Evolutionary conservation across 2,329 filamentous ascomycete species (phyloP).

Genomic region (Berkeleyomyces basicola): DNA sequence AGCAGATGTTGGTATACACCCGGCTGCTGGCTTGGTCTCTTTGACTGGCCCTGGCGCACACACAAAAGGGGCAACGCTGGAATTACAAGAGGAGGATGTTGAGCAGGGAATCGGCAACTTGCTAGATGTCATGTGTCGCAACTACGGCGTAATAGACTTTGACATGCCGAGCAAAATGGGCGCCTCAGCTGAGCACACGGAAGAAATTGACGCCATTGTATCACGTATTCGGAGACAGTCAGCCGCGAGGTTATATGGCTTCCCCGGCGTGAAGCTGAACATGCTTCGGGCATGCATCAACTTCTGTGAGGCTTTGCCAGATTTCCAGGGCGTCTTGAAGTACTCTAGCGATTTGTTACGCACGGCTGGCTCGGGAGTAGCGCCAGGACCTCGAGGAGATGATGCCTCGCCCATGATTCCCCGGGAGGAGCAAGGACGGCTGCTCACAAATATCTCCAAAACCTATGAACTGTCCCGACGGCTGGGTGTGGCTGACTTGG

Average conservation of each 20-base stretch:
- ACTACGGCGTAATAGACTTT: conserved; percentile 45
- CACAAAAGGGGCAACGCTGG: conserved; percentile 26
- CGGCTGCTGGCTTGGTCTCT: conserved; percentile 69
- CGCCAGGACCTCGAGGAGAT: conserved; percentile 51
- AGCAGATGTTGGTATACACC: conserved; percentile 91
- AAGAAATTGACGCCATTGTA: conserved; percentile 34
- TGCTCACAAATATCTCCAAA: conserved; percentile 74
- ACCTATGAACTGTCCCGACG: conserved; percentile 64
- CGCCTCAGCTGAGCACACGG: conserved; percentile 17
- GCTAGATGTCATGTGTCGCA: conserved; percentile 41
- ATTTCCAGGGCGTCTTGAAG: conserved; percentile 75
- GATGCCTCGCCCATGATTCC: conserved; percentile 54
- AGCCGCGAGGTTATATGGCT: conserved; percentile 52
- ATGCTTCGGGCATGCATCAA: conserved; percentile 80
- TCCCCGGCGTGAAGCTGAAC: conserved; percentile 65
- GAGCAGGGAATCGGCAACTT: conserved; percentile 50
- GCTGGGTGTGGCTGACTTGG: conserved; percentile 51
- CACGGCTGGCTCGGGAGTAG: conserved; percentile 64
- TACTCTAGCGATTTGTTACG: conserved; percentile 75
- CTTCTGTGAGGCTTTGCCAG: conserved; percentile 82
- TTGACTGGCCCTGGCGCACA: conserved; percentile 42
- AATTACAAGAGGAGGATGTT: conserved; percentile 46
- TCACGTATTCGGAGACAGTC: conserved; percentile 44
- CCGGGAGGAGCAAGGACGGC: conserved; percentile 66
- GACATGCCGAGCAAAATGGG: conserved; percentile 20